These are phyloP conservation scores for Thelonectria discophora DNA, from an alignment of 2,329 filamentous ascomycete genomes.

Conservation along the genomic window DNA sequence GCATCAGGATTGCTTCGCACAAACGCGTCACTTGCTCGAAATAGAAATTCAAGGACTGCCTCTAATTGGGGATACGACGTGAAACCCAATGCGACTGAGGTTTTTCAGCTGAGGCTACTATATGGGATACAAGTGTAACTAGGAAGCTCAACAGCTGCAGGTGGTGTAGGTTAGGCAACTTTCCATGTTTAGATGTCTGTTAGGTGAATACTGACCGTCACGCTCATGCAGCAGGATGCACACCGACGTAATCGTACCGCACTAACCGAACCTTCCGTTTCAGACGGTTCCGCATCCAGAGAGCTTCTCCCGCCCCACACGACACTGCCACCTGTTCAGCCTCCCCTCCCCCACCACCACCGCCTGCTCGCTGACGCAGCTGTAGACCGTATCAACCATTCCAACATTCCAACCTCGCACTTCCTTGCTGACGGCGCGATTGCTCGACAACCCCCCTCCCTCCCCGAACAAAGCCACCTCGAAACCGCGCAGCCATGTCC, in stretches of 20 bases:
- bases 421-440: conserved; percentile 11
- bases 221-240: not conserved
- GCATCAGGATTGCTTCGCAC: not conserved
- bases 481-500: conserved; percentile 57
- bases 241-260: not conserved
- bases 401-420: conserved; percentile 24
- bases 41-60: not conserved
- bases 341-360: conserved; percentile 45
- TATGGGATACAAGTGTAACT: no score
- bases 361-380: conserved; percentile 45
- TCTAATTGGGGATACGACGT: not conserved
- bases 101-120: no score
- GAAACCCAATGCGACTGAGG: no score
- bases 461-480: conserved; percentile 3
- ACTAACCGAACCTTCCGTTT: not conserved
- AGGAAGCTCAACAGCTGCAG: no score
- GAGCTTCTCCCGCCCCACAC: conserved; percentile 24
- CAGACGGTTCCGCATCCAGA: not conserved
- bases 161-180: no score
- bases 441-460: conserved; percentile 13
- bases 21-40: not conserved
- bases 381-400: conserved; percentile 30
- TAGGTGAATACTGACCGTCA: no score
- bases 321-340: conserved; percentile 36
- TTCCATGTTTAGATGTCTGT: no score